Evolutionary conservation across 2,329 filamentous ascomycete species (phyloP).

Genomic region (Venturia aucupariae): DNA sequence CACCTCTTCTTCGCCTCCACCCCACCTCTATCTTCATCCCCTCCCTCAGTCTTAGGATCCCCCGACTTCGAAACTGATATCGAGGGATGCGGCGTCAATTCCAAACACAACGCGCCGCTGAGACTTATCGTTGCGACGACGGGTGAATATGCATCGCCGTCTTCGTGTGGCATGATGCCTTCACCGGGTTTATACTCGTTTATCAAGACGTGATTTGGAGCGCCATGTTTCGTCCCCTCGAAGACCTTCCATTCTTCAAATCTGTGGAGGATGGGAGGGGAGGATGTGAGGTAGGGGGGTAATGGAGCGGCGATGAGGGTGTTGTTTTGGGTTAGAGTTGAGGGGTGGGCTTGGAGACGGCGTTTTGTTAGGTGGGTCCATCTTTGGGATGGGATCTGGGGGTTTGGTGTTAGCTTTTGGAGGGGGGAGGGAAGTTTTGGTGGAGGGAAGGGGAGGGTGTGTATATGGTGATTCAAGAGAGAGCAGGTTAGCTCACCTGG

Average conservation of each 20-base stretch:
- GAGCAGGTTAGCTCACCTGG: conserved; percentile 40
- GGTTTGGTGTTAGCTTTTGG: neutral
- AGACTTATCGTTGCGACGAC: conserved; percentile 88
- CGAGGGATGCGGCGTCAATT: conserved; percentile 50
- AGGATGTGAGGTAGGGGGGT: conserved; percentile 61
- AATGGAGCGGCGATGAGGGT: conserved; percentile 66
- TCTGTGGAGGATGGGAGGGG: conserved; percentile 56
- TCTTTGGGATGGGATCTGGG: conserved; percentile 41
- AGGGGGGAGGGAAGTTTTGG: neutral
- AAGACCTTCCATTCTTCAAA: conserved; percentile 43
- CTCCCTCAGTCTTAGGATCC: no score
- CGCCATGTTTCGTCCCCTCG: conserved; percentile 57
- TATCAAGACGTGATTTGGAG: conserved; percentile 83
- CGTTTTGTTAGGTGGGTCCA: conserved; percentile 88
- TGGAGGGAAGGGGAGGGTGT: conserved; percentile 1
- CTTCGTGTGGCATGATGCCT: conserved; percentile 97
- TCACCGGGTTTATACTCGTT: conserved; percentile 85
- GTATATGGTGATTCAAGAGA: no score
- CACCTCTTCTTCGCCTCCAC: conserved; percentile 25
- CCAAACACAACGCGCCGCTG: conserved; percentile 65
- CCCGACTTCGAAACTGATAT: no score
- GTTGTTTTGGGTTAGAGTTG: conserved; percentile 64
- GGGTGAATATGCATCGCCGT: conserved; percentile 77
- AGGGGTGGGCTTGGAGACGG: conserved; percentile 84
- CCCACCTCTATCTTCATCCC: conserved; percentile 18